A percentile compares a stretch with the other conserved stretches of the same genome.
phyloP scores from a whole-genome alignment of 352 stramenopile species.

The Pythium guiyangense region DNA sequence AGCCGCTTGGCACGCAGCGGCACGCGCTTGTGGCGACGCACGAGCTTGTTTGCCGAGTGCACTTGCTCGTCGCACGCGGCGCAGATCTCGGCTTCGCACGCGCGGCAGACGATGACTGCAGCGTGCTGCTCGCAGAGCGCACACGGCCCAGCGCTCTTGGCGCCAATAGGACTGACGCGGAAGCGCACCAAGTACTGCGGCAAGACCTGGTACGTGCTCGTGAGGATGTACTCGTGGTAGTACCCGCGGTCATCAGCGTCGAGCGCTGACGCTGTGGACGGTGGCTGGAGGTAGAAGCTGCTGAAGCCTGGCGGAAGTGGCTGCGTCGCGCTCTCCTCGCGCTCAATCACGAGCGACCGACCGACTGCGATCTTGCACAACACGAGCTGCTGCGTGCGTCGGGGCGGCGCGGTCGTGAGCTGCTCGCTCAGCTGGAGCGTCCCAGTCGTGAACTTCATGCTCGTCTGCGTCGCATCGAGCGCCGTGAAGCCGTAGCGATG shows the following conservation, averaged over 20 bases:
- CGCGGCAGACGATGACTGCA: constrained; percentile 45
- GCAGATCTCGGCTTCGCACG: constrained; percentile 72
- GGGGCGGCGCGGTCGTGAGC: background rate
- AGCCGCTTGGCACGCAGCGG: constrained; percentile 16
- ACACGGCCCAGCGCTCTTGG: constrained; percentile 26
- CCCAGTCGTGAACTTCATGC: constrained; percentile 69
- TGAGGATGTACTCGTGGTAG: constrained; percentile 77
- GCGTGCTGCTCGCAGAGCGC: constrained; percentile 58
- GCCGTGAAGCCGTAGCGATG: constrained; percentile 52
- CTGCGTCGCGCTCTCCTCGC: constrained; percentile 37
- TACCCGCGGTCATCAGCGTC: constrained; percentile 30
- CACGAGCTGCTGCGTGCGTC: constrained; percentile 45
- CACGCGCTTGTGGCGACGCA: constrained; percentile 57
- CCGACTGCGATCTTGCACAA: constrained; percentile 76
- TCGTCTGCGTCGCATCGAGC: constrained; percentile 30
- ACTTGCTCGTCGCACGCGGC: constrained; percentile 57
- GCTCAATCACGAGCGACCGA: constrained; percentile 39
- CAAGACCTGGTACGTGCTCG: constrained; percentile 54
- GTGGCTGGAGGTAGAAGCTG: constrained; percentile 54
- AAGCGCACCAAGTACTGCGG: constrained; percentile 74
- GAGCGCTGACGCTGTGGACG: constrained; percentile 11
- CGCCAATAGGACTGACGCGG: constrained; percentile 28
- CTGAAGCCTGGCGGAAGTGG: constrained; percentile 57
- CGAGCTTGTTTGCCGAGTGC: constrained; percentile 80
- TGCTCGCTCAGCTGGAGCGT: constrained; percentile 33